Conservation (phyloP, 805 yeast species). For the Tetrapisispora namnaoensis region DNA sequence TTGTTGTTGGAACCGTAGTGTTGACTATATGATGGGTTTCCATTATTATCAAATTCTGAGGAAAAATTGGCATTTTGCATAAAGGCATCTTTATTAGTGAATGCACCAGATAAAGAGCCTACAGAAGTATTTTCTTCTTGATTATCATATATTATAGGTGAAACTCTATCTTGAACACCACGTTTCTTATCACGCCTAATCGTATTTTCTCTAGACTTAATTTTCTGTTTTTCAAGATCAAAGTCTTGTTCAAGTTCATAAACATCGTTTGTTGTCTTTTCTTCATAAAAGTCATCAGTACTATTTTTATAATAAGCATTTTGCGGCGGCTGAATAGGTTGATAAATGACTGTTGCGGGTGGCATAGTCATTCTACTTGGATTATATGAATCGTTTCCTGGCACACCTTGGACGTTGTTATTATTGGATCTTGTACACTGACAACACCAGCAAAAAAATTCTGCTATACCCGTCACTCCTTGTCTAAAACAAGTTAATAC, state of each 20-base stretch:
- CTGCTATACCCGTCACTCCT: slow-evolving; percentile 42
- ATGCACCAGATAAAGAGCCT: slow-evolving; percentile 1
- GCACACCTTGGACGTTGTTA: slow-evolving; percentile 1
- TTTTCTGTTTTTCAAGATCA: slow-evolving; percentile 24
- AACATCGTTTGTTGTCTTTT: slow-evolving; percentile 12
- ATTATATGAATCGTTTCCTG: slow-evolving; percentile 10
- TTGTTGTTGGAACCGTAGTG: neutral
- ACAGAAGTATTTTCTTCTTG: neutral
- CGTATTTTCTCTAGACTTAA: slow-evolving; percentile 7
- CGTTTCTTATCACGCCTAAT: neutral
- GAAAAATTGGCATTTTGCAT: neutral
- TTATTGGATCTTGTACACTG: slow-evolving; percentile 17
- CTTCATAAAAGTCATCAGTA: slow-evolving; percentile 14
- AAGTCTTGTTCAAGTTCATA: slow-evolving; percentile 26
- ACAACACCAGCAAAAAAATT: slow-evolving; percentile 47
- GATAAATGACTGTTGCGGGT: slow-evolving; percentile 25
- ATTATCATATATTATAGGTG: neutral
- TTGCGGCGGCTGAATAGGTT: slow-evolving; percentile 24
- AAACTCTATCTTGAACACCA: too few relatives aligned
- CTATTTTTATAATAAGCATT: slow-evolving; percentile 11
- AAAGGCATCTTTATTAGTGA: neutral
- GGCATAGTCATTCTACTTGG: slow-evolving; percentile 1
- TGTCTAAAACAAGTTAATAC: slow-evolving; percentile 48
- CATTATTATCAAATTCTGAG: neutral
- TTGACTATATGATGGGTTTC: neutral